Percentiles rank a stretch among this genome's conserved stretches.
Evolutionary conservation across 495 filamentous ascomycete species (phyloP).

Genomic region (Podospora sp.): DNA sequence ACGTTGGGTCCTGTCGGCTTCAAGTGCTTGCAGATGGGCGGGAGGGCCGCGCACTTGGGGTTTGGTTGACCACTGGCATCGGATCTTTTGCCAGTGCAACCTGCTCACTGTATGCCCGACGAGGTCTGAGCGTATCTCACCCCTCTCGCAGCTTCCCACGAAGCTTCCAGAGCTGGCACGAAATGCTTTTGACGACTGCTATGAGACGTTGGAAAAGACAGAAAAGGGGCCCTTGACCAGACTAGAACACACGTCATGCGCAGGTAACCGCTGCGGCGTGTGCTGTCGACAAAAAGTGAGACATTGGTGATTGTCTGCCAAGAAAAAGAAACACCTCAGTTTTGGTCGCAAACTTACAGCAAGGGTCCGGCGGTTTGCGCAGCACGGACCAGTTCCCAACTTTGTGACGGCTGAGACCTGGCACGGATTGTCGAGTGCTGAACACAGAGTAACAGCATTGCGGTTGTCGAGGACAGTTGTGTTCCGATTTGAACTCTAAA

Average conservation of each 20-base stretch:
- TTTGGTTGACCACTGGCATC: neutral
- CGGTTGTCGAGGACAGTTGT: neutral
- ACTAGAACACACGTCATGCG: neutral
- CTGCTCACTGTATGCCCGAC: neutral
- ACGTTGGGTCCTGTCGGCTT: slow-evolving; percentile 33
- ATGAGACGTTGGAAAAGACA: too few species aligned
- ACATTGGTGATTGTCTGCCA: neutral
- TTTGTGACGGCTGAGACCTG: neutral
- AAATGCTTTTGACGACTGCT: too few species aligned
- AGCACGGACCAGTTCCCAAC: slow-evolving; percentile 4
- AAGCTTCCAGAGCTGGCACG: neutral
- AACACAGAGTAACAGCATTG: neutral
- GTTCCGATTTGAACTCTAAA: neutral
- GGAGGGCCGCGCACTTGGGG: neutral
- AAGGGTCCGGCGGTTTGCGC: neutral
- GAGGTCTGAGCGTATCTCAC: slow-evolving; percentile 11
- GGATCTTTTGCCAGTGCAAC: neutral
- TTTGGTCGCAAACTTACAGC: neutral
- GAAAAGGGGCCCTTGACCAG: neutral
- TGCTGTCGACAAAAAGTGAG: neutral
- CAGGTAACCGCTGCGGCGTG: neutral
- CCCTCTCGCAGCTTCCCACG: neutral
- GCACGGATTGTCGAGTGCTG: neutral
- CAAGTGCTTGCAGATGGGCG: slow-evolving; percentile 13
- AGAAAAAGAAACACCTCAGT: neutral